A percentile compares a stretch with the other conserved stretches of the same genome.
Conservation (phyloP, 805 yeast genomes). For the Candida silvicultrix region DNA sequence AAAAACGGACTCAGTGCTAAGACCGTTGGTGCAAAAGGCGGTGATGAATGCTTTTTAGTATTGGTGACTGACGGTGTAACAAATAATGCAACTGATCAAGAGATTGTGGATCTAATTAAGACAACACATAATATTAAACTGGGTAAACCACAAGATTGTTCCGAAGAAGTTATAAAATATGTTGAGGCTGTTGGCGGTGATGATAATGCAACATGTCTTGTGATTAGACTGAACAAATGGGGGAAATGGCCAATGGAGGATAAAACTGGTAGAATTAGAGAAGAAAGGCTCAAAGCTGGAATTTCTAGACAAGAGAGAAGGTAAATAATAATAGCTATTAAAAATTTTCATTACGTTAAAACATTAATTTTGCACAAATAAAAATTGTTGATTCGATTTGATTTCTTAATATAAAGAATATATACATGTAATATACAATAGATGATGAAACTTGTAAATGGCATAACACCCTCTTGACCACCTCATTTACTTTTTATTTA, state of each 20-base stretch:
- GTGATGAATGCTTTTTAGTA: slow-evolving; percentile 82
- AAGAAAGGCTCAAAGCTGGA: slow-evolving; percentile 52
- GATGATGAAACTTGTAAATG: no score
- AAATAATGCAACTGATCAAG: slow-evolving; percentile 78
- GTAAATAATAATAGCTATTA: no score
- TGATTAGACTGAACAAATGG: slow-evolving; percentile 83
- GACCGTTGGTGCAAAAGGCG: slow-evolving; percentile 42
- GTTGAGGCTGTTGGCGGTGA: slow-evolving; percentile 85
- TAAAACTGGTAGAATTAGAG: slow-evolving; percentile 77
- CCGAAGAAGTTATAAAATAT: slow-evolving; percentile 78
- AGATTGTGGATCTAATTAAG: slow-evolving; percentile 79
- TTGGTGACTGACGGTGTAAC: slow-evolving; percentile 87
- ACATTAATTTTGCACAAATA: no score
- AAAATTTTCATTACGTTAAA: no score
- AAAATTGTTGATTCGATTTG: no score
- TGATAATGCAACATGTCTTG: slow-evolving; percentile 92
- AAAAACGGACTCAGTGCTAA: slow-evolving; percentile 11
- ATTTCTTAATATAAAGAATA: neutral
- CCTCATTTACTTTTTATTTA: no score
- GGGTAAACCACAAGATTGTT: slow-evolving; percentile 82
- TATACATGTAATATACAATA: slow-evolving; percentile 1
- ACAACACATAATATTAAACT: slow-evolving; percentile 59
- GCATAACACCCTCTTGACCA: no score
- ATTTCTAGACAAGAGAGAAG: slow-evolving; percentile 18
- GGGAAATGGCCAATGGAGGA: slow-evolving; percentile 86